phyloP scores from a whole-genome alignment of 495 filamentous ascomycete species.

The Aspergillus diversus region DNA sequence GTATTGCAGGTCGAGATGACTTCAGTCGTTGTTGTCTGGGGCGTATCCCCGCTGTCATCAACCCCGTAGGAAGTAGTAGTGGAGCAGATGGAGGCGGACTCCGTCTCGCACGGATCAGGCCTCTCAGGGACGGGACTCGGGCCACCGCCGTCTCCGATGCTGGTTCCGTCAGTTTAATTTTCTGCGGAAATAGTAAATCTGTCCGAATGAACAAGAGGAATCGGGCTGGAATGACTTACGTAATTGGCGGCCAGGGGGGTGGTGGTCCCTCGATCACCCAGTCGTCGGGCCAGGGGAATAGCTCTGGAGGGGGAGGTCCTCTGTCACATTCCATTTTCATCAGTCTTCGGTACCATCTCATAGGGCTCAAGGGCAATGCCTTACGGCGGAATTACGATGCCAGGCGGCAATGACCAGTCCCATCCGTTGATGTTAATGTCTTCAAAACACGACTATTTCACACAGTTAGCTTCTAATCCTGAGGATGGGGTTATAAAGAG shows the following conservation, averaged over 20 bases:
- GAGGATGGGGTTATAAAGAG: neutral
- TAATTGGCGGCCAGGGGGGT: conserved; percentile 1
- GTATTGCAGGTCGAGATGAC: neutral
- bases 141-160: neutral
- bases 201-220: neutral
- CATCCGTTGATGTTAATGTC: neutral
- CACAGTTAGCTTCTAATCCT: neutral
- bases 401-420: neutral
- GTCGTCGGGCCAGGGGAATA: neutral
- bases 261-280: neutral
- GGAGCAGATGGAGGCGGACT: neutral
- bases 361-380: neutral
- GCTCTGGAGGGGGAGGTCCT: conserved; percentile 1
- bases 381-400: neutral
- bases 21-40: neutral
- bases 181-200: neutral
- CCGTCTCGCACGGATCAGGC: neutral
- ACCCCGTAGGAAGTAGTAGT: conserved; percentile 2
- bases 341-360: neutral
- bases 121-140: neutral
- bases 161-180: neutral
- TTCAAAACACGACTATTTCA: neutral
- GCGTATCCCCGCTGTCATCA: neutral
- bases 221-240: neutral
- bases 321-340: neutral